Evolutionary conservation across 345 rosid species (phyloP).

Genomic region (Triadica sebifera): DNA sequence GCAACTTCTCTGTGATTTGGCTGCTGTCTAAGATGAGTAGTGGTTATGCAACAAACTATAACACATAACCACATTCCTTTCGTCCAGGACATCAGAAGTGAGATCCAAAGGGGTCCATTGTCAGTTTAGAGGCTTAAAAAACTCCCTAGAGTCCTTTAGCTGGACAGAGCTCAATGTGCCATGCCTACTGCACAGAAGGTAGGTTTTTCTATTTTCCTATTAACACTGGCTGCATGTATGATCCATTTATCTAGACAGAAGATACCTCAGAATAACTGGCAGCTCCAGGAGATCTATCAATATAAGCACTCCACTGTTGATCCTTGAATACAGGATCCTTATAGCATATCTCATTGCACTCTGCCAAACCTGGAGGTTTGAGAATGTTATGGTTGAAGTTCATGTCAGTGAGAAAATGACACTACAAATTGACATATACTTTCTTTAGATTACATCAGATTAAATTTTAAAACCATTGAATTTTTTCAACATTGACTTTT

Average conservation of each 20-base stretch:
- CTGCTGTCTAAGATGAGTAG: too few species aligned
- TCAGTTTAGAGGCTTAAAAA: background rate
- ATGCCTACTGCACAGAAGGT: too few species aligned
- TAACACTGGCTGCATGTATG: background rate
- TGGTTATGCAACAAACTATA: too few species aligned
- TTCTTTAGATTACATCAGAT: too few species aligned
- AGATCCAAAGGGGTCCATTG: background rate
- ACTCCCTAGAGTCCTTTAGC: background rate
- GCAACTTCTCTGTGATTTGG: slow-evolving; percentile 4
- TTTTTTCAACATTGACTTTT: too few species aligned
- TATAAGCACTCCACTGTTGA: slow-evolving; percentile 81
- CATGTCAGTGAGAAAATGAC: too few species aligned
- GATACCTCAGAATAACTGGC: slow-evolving; percentile 72
- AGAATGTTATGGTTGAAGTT: slow-evolving; percentile 13
- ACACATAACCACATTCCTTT: background rate
- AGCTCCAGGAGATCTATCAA: slow-evolving; percentile 91
- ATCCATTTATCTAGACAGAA: background rate
- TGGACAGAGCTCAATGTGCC: background rate
- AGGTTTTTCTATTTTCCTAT: background rate
- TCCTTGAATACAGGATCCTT: slow-evolving; percentile 97
- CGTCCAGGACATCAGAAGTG: background rate
- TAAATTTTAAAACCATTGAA: background rate
- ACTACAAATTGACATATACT: too few species aligned
- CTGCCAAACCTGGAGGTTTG: slow-evolving; percentile 56
- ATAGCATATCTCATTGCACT: slow-evolving; percentile 83